A percentile compares a stretch with the other conserved stretches of the same genome.
phyloP scores from a whole-genome alignment of 306 rosid species.

The Dalbergia cultrata region DNA sequence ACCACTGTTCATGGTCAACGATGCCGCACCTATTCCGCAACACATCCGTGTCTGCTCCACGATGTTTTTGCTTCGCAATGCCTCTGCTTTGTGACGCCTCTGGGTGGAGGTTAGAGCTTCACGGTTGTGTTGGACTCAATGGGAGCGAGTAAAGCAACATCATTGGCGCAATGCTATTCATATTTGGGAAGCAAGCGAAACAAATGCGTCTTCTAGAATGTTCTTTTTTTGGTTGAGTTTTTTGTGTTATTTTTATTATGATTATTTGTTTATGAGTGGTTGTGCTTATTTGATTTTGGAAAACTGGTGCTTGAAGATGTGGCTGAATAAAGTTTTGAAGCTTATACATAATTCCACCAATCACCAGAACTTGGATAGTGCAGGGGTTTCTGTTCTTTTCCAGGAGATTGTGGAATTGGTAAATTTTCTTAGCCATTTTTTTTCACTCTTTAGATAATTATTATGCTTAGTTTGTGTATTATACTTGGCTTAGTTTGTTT shows the following conservation, averaged over 20 bases:
- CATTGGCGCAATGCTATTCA: conserved; percentile 93
- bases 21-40: no score
- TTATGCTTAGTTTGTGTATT: background rate
- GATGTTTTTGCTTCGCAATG: no score
- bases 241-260: background rate
- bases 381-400: conserved; percentile 94
- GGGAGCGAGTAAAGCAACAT: conserved; percentile 98
- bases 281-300: conserved; percentile 3
- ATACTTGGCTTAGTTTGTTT: no score
- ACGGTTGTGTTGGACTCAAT: conserved; percentile 97
- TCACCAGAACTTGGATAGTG: conserved; percentile 94
- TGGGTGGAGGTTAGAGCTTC: conserved; percentile 78
- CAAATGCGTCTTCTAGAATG: conserved; percentile 59
- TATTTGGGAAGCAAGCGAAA: conserved; percentile 94
- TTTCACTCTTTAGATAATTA: background rate
- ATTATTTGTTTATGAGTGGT: background rate
- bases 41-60: no score
- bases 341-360: conserved; percentile 94
- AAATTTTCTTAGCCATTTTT: conserved; percentile 28
- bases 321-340: conserved; percentile 94
- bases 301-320: conserved; percentile 65
- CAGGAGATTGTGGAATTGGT: conserved; percentile 93
- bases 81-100: no score
- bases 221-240: background rate
- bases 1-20: no score